Conservation (phyloP, 371 early-diverging fungal species). For the Encephalitozoon cuniculi region DNA sequence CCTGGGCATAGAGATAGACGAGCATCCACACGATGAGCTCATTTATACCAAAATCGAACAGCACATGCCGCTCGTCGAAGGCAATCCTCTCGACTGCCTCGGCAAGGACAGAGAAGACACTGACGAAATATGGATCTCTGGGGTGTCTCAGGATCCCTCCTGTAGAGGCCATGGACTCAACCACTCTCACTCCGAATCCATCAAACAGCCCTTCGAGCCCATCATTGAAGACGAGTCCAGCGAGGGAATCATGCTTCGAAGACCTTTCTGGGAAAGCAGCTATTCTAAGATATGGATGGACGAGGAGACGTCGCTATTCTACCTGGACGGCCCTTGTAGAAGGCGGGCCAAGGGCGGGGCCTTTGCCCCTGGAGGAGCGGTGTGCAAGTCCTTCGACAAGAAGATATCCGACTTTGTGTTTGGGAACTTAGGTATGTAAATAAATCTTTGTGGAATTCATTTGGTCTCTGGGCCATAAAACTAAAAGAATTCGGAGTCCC, state of each 20-base stretch:
- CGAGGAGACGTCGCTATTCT: background rate
- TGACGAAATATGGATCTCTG: background rate
- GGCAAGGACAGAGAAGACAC: background rate
- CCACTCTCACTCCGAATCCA: background rate
- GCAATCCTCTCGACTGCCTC: background rate
- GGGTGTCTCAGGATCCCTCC: background rate
- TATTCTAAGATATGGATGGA: background rate
- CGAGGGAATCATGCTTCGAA: background rate
- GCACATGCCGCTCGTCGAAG: background rate
- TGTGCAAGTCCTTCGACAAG: background rate
- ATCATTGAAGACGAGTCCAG: background rate
- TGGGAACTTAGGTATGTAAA: slow-evolving; percentile 1
- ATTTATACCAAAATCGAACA: background rate
- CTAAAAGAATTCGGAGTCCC: background rate
- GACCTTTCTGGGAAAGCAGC: background rate
- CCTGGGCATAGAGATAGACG: background rate
- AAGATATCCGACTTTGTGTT: background rate
- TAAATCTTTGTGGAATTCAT: background rate
- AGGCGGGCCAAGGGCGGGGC: background rate
- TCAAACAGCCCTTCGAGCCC: background rate
- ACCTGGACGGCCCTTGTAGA: background rate
- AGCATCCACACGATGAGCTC: background rate
- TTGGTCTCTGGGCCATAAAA: background rate
- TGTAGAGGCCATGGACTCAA: background rate
- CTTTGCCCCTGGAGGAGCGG: background rate